These are phyloP conservation scores for Talaromyces proteolyticus DNA, from an alignment of 495 filamentous ascomycete genomes.

Conservation along the genomic window DNA sequence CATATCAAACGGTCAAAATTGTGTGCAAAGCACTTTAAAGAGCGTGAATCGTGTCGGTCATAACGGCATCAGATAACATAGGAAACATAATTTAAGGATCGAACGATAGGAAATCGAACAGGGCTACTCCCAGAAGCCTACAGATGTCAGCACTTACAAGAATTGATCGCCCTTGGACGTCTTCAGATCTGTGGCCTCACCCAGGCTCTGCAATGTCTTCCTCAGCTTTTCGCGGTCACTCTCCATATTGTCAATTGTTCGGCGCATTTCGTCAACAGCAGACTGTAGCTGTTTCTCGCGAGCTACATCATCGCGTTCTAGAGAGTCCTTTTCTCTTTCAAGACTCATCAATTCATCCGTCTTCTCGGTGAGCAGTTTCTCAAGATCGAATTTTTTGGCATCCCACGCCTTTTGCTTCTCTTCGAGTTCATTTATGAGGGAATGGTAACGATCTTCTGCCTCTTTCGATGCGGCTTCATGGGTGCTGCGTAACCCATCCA, in stretches of 20 bases:
- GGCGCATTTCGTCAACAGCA: conserved; percentile 42
- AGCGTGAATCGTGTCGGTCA: no score
- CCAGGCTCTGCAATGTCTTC: conserved; percentile 51
- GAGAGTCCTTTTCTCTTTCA: conserved; percentile 42
- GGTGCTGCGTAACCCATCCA: neutral
- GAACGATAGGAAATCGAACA: conserved; percentile 10
- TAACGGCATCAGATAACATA: conserved; percentile 18
- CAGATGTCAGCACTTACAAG: conserved; percentile 46
- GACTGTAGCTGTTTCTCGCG: conserved; percentile 47
- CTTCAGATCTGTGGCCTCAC: conserved; percentile 54
- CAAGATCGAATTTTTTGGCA: conserved; percentile 24
- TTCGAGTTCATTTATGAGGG: conserved; percentile 22
- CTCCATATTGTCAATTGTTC: conserved; percentile 45
- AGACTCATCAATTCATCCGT: conserved; percentile 25
- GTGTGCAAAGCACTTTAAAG: no score
- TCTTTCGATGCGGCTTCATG: conserved; percentile 12
- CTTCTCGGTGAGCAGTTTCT: conserved; percentile 33
- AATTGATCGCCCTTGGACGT: conserved; percentile 53
- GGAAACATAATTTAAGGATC: conserved; percentile 19
- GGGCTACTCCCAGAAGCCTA: neutral
- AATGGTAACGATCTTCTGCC: conserved; percentile 15
- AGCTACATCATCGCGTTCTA: conserved; percentile 37
- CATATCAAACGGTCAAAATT: no score
- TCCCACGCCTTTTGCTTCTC: conserved; percentile 33
- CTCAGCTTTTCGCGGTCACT: conserved; percentile 51